A percentile compares a stretch with the other conserved stretches of the same genome.
Evolutionary conservation across 148 eudicot species (phyloP).

Genomic region (Rhododendron williamsianum): DNA sequence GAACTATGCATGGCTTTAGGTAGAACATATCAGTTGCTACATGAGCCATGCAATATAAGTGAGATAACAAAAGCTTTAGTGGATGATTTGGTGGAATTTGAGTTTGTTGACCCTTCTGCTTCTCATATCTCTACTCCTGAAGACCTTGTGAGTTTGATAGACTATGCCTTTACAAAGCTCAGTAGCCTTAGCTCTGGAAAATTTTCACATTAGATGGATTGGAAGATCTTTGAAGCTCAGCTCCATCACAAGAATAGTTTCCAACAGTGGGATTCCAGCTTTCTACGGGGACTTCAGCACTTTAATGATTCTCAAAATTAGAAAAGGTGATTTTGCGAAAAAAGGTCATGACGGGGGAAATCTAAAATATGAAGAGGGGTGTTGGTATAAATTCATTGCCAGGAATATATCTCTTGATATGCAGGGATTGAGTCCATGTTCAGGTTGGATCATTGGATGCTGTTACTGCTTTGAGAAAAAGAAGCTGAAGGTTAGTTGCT

Average conservation of each 20-base stretch:
- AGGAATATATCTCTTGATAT: not conserved
- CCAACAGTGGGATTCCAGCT: not conserved
- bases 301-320: not conserved
- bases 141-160: constrained; percentile 45
- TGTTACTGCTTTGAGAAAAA: not conserved
- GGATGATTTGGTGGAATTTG: constrained; percentile 17
- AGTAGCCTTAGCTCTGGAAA: not conserved
- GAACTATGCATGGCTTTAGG: constrained; percentile 36
- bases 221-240: not conserved
- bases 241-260: not conserved
- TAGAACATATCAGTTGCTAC: constrained; percentile 39
- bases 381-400: not conserved
- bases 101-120: constrained; percentile 13
- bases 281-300: not conserved
- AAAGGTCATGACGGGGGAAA: not conserved
- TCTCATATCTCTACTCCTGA: constrained; percentile 32
- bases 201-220: not conserved
- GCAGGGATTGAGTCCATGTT: not conserved
- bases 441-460: not conserved
- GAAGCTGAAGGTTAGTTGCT: constrained; percentile 6
- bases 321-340: not conserved
- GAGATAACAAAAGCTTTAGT: constrained; percentile 9
- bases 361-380: not conserved
- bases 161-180: constrained; percentile 22
- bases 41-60: constrained; percentile 24